Percentiles rank a stretch among this genome's conserved stretches.
Conservation (phyloP, 148 eudicot genomes). For the Euryodendron excelsum region DNA sequence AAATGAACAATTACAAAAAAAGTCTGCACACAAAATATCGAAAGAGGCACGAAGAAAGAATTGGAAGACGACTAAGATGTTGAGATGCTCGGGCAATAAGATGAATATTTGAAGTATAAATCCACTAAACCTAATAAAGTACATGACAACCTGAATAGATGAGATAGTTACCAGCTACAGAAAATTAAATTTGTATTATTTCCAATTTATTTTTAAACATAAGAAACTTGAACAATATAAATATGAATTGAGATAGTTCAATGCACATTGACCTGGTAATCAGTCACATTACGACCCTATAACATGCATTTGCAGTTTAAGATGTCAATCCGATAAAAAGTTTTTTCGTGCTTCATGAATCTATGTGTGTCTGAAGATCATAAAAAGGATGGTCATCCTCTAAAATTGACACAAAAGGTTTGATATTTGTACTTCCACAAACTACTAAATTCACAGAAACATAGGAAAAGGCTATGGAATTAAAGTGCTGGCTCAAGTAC, state of each 20-base stretch:
- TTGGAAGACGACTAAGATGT: too few relatives aligned
- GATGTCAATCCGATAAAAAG: not conserved
- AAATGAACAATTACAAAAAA: too few relatives aligned
- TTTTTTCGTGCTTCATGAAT: not conserved
- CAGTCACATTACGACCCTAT: not conserved
- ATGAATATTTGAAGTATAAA: too few relatives aligned
- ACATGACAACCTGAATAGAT: too few relatives aligned
- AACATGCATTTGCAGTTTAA: not conserved
- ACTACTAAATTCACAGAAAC: not conserved
- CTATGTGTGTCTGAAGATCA: not conserved
- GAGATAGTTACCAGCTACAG: too few relatives aligned
- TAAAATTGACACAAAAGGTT: not conserved
- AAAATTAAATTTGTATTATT: not conserved
- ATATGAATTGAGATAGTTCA: not conserved
- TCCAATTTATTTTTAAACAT: not conserved
- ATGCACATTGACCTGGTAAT: not conserved
- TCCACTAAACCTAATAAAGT: too few relatives aligned
- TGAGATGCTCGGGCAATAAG: too few relatives aligned
- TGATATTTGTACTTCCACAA: not conserved
- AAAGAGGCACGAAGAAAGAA: too few relatives aligned
- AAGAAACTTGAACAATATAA: not conserved
- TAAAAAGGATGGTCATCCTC: not conserved
- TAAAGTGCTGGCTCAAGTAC: slow-evolving; percentile 11
- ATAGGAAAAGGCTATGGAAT: slow-evolving; percentile 1
- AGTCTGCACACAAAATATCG: too few relatives aligned